Conservation (phyloP, 2,329 filamentous ascomycete genomes). For the Aureobasidium sp. region DNA sequence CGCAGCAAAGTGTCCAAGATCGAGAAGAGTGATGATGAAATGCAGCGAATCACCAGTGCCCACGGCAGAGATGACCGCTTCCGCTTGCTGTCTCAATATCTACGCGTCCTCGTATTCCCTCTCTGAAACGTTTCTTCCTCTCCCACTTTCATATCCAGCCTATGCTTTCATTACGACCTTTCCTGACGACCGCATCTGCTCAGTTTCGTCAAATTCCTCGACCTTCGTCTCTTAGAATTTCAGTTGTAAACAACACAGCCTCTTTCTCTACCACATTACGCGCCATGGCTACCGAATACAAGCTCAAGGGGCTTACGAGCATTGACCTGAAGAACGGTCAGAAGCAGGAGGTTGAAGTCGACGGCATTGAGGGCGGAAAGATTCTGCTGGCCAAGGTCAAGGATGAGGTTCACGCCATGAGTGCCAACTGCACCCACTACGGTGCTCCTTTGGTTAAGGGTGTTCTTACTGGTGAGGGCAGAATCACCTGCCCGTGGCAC, state of each 20-base stretch:
- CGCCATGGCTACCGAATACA: conserved; percentile 40
- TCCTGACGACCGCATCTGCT: conserved; percentile 7
- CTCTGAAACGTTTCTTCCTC: background rate
- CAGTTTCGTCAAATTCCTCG: conserved; percentile 6
- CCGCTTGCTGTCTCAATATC: background rate
- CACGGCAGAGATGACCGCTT: background rate
- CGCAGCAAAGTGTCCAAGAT: background rate
- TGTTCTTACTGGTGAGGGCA: conserved; percentile 70
- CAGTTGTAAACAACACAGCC: conserved; percentile 2
- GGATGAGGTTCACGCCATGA: conserved; percentile 69
- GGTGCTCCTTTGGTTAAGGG: conserved; percentile 84
- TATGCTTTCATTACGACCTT: conserved; percentile 11
- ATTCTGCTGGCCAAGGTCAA: conserved; percentile 75
- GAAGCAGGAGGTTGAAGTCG: conserved; percentile 83
- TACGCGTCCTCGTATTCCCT: background rate
- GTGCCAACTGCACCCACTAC: conserved; percentile 81
- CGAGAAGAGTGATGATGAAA: background rate
- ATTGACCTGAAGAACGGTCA: conserved; percentile 69
- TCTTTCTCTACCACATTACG: conserved; percentile 18
- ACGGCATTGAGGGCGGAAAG: conserved; percentile 78
- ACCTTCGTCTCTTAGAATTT: background rate
- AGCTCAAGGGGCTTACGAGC: conserved; percentile 66
- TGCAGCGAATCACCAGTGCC: conserved; percentile 4
- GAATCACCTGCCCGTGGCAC: conserved; percentile 92
- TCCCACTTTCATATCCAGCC: background rate